phyloP scores from a whole-genome alignment of 164 flowering plant genomes.

The Piper betle region DNA sequence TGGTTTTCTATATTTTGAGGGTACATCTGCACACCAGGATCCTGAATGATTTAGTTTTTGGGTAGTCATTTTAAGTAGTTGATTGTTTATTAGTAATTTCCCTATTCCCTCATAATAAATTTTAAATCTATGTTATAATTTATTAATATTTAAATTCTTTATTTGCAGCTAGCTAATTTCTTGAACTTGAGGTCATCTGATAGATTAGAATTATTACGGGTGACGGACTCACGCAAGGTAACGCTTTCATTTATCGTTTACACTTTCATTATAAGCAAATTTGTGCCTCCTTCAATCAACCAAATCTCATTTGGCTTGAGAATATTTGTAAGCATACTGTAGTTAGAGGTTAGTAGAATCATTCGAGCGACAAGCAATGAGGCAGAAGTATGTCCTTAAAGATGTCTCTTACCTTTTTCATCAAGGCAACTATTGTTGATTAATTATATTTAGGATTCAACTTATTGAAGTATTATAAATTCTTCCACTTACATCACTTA shows the following conservation, averaged over 20 bases:
- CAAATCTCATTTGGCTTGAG: no score
- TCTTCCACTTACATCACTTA: no score
- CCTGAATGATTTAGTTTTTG: conserved; percentile 97
- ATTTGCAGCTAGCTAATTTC: conserved; percentile 57
- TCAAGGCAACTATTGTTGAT: no score
- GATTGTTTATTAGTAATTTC: background rate
- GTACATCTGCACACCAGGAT: conserved; percentile 63
- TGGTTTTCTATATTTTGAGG: conserved; percentile 47
- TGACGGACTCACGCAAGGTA: conserved; percentile 78
- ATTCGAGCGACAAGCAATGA: no score
- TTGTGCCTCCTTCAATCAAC: no score
- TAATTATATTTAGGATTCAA: no score
- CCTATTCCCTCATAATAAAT: background rate
- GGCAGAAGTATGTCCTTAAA: no score
- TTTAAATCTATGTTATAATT: background rate
- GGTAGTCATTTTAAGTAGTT: conserved; percentile 29
- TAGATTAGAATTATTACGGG: conserved; percentile 62
- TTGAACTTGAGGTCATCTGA: conserved; percentile 58
- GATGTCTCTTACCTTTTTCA: no score
- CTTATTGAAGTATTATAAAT: no score
- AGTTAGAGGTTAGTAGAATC: no score
- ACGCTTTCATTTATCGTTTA: background rate
- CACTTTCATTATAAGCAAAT: no score
- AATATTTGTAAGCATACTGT: no score
- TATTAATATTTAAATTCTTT: background rate